Conservation (phyloP, 2,329 filamentous ascomycete genomes). For the Cordyceps cateniannulata region DNA sequence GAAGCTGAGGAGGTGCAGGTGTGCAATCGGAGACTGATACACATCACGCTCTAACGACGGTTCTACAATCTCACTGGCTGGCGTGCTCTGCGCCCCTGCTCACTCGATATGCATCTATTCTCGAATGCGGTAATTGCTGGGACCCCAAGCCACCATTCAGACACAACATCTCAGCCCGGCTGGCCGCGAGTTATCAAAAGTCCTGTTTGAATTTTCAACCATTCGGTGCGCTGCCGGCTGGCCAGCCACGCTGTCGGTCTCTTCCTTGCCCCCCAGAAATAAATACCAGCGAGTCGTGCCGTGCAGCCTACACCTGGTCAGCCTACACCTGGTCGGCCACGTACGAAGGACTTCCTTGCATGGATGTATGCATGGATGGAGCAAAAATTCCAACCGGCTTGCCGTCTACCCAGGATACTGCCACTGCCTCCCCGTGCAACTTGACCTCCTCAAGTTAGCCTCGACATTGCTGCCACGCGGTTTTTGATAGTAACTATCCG, state of each 20-base stretch:
- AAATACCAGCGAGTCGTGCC: not conserved
- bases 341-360: too few species aligned
- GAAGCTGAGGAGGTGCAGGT: not conserved
- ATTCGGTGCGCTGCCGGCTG: not conserved
- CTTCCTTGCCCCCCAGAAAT: not conserved
- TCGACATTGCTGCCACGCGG: not conserved
- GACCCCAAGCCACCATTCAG: not conserved
- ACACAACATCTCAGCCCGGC: not conserved
- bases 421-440: too few species aligned
- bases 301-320: not conserved
- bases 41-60: not conserved
- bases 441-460: too few species aligned
- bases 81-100: not conserved
- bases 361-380: too few species aligned
- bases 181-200: not conserved
- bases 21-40: not conserved
- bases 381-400: too few species aligned
- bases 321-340: too few species aligned
- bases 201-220: not conserved
- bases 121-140: conserved; percentile 9
- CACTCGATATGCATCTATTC: conserved; percentile 2
- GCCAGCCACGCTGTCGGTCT: not conserved
- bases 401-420: too few species aligned
- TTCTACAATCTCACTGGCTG: not conserved
- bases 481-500: not conserved